Percentiles rank a stretch among this genome's conserved stretches.
Conservation (phyloP, 169 alveolate genomes). For the Haemoproteus tartakovskyi region DNA sequence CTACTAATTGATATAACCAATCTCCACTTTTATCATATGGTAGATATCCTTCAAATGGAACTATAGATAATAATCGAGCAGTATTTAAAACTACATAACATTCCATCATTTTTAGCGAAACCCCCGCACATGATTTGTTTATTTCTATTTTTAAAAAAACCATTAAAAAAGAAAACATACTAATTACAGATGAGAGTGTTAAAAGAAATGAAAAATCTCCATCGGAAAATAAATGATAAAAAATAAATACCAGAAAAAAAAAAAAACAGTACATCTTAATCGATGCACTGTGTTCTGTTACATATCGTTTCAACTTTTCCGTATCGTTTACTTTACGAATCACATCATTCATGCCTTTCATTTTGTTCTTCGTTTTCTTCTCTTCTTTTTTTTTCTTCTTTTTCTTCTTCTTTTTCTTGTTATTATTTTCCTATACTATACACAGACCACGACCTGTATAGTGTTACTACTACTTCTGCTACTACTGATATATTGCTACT, state of each 20-base stretch:
- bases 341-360: constrained; percentile 57
- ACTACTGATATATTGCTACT: no score
- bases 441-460: no score
- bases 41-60: constrained; percentile 91
- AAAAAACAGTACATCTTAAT: constrained; percentile 51
- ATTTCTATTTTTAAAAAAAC: constrained; percentile 83
- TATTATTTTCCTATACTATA: no score
- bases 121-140: constrained; percentile 84
- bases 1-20: constrained; percentile 90
- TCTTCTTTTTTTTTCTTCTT: no score
- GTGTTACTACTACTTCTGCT: no score
- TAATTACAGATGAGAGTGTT: constrained; percentile 87
- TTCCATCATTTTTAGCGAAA: constrained; percentile 86
- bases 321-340: constrained; percentile 42
- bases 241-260: constrained; percentile 27
- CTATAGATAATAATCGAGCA: constrained; percentile 85
- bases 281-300: constrained; percentile 63
- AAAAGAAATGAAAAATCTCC: constrained; percentile 92
- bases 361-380: no score
- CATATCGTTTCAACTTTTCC: constrained; percentile 47
- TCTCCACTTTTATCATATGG: constrained; percentile 94
- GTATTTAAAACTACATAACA: constrained; percentile 83
- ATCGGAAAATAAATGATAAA: constrained; percentile 84
- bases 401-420: no score
- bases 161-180: constrained; percentile 87